Base-by-base conservation (phyloP, 2,329 filamentous ascomycete genomes). In the Tolypocladium endophyticum region DNA sequence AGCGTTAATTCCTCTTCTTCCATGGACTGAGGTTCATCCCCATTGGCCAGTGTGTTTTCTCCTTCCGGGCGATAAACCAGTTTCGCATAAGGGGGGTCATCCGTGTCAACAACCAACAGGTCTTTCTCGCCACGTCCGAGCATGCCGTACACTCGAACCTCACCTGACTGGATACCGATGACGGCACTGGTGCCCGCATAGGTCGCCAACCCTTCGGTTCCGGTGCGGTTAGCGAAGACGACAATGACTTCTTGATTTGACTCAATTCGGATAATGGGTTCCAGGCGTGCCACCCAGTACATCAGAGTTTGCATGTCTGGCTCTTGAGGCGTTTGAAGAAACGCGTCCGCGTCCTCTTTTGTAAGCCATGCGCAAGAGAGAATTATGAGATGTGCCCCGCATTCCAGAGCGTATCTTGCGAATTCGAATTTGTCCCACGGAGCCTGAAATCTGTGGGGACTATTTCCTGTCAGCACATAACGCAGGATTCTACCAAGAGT, bases 311-410 rank as follows among this genome's bases (percentile, higher is more conserved):
- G 84, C 73, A 89, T 80, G 64, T 92, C 89, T 0, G 88, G 87
- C 56, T 85, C 81, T 1, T 79, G 69, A 0, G 82, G 82, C 63
- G 63, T 75, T 35, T 65, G 77, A 61, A 67, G 83, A 68, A 76
- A 85, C n/a, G 9, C 61, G 60, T 23, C 66, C 76, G 72, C 77
- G 66, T 77, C 80, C 62, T 77, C 84, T 59, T 70, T 76, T 1
- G 88, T 90, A 38, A 89, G 76, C 89, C 89, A 93, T 0, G 90
- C 88, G 89, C 92, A 92, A 4, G 82, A 84, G 0, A 93, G 65
- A 39, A 92, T 82, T 1, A 90, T 84, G 0, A 92, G 63, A 18
- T 85, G 83, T 0, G 87, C 81, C 0, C 78, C 67, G 0, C 74
- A 73, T 1, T 83, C 73, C 0, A 90, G 69, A 7, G 87, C 75